These are phyloP conservation scores for Aspergillus sclerotialis DNA, from an alignment of 2,329 filamentous ascomycete species.

Conservation along the genomic window DNA sequence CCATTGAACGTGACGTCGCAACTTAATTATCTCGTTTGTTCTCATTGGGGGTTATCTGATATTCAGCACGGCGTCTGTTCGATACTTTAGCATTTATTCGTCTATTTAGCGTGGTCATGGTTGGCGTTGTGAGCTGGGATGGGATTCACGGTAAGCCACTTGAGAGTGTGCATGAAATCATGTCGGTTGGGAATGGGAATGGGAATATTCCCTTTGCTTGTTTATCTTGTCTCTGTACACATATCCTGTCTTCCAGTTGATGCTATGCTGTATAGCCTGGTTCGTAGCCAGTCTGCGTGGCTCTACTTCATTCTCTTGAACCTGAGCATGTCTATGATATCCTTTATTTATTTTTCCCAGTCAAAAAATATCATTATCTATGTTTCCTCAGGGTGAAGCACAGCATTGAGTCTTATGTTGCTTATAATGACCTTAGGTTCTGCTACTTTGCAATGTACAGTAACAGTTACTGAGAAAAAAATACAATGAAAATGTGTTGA, in stretches of 20 bases:
- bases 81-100: slow-evolving; percentile 3
- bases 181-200: slow-evolving; percentile 14
- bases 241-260: background rate
- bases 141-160: slow-evolving; percentile 10
- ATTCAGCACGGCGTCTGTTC: background rate
- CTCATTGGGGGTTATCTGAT: background rate
- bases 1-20: background rate
- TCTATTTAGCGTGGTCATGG: slow-evolving; percentile 24
- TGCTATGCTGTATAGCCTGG: background rate
- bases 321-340: slow-evolving; percentile 9
- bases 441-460: too few relatives aligned
- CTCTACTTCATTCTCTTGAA: too few relatives aligned
- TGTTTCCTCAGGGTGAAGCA: too few relatives aligned
- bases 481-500: too few relatives aligned
- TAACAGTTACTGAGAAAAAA: too few relatives aligned
- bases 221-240: slow-evolving; percentile 1
- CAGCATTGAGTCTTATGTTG: too few relatives aligned
- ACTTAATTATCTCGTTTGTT: slow-evolving; percentile 1
- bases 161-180: slow-evolving; percentile 10
- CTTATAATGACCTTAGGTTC: too few relatives aligned
- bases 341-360: slow-evolving; percentile 1
- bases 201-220: slow-evolving; percentile 4
- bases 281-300: too few relatives aligned
- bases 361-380: too few relatives aligned
- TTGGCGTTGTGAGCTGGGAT: slow-evolving; percentile 15